phyloP scores from a whole-genome alignment of 257 asterid species.

The Cruciata laevipes region DNA sequence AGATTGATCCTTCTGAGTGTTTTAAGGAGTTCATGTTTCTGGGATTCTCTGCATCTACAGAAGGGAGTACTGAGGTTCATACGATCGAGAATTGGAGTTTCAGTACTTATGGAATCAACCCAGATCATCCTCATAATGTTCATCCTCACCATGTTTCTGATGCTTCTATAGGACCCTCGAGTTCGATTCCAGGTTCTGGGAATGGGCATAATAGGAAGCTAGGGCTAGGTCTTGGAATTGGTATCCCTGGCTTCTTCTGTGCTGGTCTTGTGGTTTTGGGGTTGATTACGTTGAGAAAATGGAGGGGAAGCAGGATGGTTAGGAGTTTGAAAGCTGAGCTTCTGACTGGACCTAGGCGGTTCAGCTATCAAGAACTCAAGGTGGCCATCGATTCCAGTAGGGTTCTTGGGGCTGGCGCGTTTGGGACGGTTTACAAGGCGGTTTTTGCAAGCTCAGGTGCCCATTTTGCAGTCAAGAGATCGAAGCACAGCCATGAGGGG shows the following conservation, averaged over 20 bases:
- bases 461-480: slow-evolving; percentile 76
- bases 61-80: slow-evolving; percentile 88
- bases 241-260: slow-evolving; percentile 55
- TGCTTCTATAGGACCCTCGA: slow-evolving; percentile 32
- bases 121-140: slow-evolving; percentile 33
- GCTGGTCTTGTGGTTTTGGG: slow-evolving; percentile 47
- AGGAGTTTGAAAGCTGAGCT: slow-evolving; percentile 47
- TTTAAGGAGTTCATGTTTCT: slow-evolving; percentile 59
- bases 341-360: slow-evolving; percentile 67
- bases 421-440: slow-evolving; percentile 92
- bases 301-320: slow-evolving; percentile 45
- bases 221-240: slow-evolving; percentile 71
- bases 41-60: slow-evolving; percentile 91
- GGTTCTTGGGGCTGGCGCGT: slow-evolving; percentile 78
- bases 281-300: slow-evolving; percentile 47
- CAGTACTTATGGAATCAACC: slow-evolving; percentile 47
- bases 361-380: slow-evolving; percentile 58
- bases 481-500: slow-evolving; percentile 79
- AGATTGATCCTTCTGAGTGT: slow-evolving; percentile 52
- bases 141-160: slow-evolving; percentile 75
- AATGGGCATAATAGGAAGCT: slow-evolving; percentile 37
- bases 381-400: slow-evolving; percentile 68
- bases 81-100: slow-evolving; percentile 76
- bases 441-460: slow-evolving; percentile 32
- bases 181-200: slow-evolving; percentile 45